Conservation (phyloP, 106 monocot species). For the Acorus gramineus region DNA sequence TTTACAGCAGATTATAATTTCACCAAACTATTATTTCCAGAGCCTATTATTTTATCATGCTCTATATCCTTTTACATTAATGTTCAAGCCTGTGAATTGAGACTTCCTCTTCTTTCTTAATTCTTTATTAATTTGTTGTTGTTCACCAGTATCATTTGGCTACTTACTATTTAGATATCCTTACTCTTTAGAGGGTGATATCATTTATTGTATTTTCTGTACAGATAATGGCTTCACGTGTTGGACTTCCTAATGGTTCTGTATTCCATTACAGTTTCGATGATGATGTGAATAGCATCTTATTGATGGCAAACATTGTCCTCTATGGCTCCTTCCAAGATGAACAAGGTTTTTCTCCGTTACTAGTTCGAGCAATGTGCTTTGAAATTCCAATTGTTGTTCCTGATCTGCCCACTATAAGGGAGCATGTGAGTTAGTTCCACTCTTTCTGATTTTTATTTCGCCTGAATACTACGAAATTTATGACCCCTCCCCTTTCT, state of each 20-base stretch:
- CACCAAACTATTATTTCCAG: too few relatives aligned
- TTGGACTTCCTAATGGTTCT: constrained; percentile 51
- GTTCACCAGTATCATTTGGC: too few relatives aligned
- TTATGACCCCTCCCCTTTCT: neutral
- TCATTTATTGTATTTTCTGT: constrained; percentile 4
- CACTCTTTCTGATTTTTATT: neutral
- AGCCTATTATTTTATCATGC: too few relatives aligned
- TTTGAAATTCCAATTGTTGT: constrained; percentile 64
- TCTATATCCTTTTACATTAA: too few relatives aligned
- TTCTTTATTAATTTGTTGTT: too few relatives aligned
- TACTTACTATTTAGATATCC: too few relatives aligned
- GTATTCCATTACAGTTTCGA: constrained; percentile 54
- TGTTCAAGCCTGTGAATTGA: too few relatives aligned
- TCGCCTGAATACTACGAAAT: neutral
- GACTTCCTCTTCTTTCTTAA: too few relatives aligned
- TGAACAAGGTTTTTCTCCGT: constrained; percentile 74
- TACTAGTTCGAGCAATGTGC: constrained; percentile 78
- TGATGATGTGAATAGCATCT: constrained; percentile 43
- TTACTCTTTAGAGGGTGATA: neutral
- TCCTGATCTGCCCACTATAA: constrained; percentile 62
- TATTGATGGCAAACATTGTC: constrained; percentile 62
- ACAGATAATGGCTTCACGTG: constrained; percentile 58
- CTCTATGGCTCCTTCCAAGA: constrained; percentile 70
- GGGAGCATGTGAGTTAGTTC: constrained; percentile 55
- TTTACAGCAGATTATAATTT: too few relatives aligned